Percentiles rank a stretch among this genome's conserved stretches.
Conservation (phyloP, 2,329 filamentous ascomycete species). For the Hansfordia pulvinata region DNA sequence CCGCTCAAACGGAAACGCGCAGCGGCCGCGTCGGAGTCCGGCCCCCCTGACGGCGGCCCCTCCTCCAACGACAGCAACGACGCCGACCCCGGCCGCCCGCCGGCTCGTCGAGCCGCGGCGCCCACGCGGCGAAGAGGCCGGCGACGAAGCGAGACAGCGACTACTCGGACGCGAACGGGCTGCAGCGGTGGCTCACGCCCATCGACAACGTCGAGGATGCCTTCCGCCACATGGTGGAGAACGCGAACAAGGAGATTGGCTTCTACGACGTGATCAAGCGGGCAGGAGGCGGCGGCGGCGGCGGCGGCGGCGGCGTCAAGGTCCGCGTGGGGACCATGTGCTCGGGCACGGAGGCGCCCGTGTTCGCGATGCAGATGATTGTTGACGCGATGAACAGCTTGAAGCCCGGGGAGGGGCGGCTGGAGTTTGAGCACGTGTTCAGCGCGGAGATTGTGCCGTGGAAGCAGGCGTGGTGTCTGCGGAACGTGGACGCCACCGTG, state of each 20-base stretch:
- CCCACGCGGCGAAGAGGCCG: too few relatives aligned
- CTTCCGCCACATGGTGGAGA: conserved; percentile 14
- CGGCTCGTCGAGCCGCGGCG: too few relatives aligned
- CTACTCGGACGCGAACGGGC: conserved; percentile 1
- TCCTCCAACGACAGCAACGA: too few relatives aligned
- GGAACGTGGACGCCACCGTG: conserved; percentile 41
- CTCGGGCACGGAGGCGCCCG: conserved; percentile 63
- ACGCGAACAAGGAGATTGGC: conserved; percentile 2
- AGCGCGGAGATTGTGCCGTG: conserved; percentile 49
- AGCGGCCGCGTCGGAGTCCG: too few relatives aligned
- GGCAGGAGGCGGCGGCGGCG: too few relatives aligned
- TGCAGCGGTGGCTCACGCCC: conserved; percentile 10
- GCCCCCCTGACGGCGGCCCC: too few relatives aligned
- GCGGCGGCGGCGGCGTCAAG: conserved; percentile 11
- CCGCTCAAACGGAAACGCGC: too few relatives aligned
- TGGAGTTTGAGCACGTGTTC: conserved; percentile 38
- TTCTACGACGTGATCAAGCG: conserved; percentile 12
- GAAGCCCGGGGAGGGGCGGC: conserved; percentile 11
- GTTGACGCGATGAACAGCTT: conserved; percentile 23
- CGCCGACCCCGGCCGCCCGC: too few relatives aligned
- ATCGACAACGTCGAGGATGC: conserved; percentile 13
- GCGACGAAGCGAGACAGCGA: background rate
- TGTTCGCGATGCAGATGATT: conserved; percentile 51
- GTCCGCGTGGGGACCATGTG: conserved; percentile 56
- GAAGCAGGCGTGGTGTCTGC: conserved; percentile 51